Base-by-base conservation (phyloP, 768 basidiomycete species). In the Dacryopinax primogenitus region DNA sequence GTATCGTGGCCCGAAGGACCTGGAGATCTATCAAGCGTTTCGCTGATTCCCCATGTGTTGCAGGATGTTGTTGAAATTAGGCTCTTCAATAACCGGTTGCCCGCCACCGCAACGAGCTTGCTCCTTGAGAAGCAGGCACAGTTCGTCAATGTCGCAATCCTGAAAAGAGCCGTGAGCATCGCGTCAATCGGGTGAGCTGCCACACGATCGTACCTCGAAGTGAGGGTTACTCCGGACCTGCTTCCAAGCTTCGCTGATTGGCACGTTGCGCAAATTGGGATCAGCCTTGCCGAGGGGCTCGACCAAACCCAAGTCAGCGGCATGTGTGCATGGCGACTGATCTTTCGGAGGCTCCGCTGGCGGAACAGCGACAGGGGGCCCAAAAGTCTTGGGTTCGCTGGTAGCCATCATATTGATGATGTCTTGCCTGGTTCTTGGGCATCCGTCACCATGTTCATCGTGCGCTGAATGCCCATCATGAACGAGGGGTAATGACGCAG, bases 51-150 rank as follows among this genome's bases (percentile, higher is more conserved):
- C 51, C 51, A 81, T 75, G 61, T 70, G 75, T 68, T 80, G 78
- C 67, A 82, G 74, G 62, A 81, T 73, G 39, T 77, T 75, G 63
- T 73, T 74, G 66, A 81, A 76, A 36, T 78, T 74, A 66, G 77
- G 73, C 4, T 79, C 78, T 67, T 82, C 87, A 61, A 92, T 74
- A 21, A 91, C 90, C 37, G 90, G 86, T 76, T 88, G 89, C 30
- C 84, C 84, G 36, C 90, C 90, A 67, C 91, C 90, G 71, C 90
- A 92, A 47, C 83, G 80, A 58, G 90, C 90, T 77, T 92, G 92
- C 71, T 75, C 81, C 51, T 88, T 82, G 71, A 92, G 90, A 74
- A 91, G 87, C 6, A 83, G 70, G 72, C 90, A 92, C 26, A 92
- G 77, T 61, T 86, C 81, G 69, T 86, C 88, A 65, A 92, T 84